These are phyloP conservation scores for Chaetothyriales sp. DNA, from an alignment of 2,329 filamentous ascomycete species.

Conservation along the genomic window DNA sequence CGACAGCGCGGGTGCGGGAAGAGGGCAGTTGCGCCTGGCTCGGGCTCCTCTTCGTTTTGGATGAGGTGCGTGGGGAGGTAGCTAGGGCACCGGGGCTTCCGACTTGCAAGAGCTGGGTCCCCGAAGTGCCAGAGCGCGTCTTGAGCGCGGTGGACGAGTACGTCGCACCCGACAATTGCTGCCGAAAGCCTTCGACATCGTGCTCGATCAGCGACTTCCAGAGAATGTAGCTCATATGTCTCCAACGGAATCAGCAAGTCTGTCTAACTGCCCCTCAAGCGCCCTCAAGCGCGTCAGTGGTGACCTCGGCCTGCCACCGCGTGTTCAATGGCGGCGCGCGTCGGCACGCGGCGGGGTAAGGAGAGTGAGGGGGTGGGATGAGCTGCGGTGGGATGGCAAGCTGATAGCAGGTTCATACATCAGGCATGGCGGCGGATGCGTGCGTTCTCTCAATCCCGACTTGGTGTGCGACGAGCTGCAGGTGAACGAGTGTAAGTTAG, in stretches of 20 bases:
- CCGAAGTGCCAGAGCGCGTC: constrained; percentile 21
- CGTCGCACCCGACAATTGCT: constrained; percentile 61
- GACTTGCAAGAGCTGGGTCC: constrained; percentile 27
- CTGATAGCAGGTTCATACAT: neutral
- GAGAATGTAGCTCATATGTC: constrained; percentile 85
- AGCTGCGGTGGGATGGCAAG: neutral
- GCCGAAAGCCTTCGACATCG: constrained; percentile 89
- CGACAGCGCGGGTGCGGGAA: constrained; percentile 7
- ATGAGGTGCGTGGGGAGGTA: constrained; percentile 27
- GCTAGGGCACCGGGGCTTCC: constrained; percentile 28
- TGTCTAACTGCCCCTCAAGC: constrained; percentile 39
- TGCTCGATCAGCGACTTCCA: constrained; percentile 96
- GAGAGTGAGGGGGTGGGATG: neutral
- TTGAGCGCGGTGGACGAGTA: constrained; percentile 25
- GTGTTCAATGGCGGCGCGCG: constrained; percentile 59
- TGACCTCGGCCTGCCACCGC: constrained; percentile 76
- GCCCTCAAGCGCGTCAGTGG: constrained; percentile 56
- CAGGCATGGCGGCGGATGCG: neutral
- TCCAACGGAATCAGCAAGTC: constrained; percentile 11
- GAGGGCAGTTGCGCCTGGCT: constrained; percentile 2
- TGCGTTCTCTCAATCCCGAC: neutral
- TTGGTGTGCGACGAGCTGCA: neutral
- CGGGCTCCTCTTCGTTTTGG: constrained; percentile 17
- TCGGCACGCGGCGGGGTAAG: neutral
- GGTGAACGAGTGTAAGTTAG: neutral